phyloP scores from a whole-genome alignment of 2,329 filamentous ascomycete species.

The Cladorrhinum sp. region DNA sequence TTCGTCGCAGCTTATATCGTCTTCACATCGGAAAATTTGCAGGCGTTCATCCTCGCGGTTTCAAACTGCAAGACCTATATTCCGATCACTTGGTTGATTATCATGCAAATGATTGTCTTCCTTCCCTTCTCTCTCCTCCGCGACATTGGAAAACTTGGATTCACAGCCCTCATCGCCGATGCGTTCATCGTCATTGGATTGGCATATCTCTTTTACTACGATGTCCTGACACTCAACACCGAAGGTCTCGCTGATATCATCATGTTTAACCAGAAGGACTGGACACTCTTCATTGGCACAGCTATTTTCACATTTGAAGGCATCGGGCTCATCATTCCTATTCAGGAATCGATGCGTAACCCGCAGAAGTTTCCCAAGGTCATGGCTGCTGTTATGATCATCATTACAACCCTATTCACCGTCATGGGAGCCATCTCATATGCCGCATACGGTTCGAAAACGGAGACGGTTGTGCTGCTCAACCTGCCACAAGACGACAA shows the following conservation, averaged over 20 bases:
- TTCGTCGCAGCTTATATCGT: conserved; percentile 96
- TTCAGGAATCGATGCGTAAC: conserved; percentile 94
- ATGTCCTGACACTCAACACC: conserved; percentile 75
- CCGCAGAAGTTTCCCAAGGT: conserved; percentile 88
- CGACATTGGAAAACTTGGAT: conserved; percentile 95
- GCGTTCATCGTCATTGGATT: conserved; percentile 91
- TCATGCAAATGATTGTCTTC: conserved; percentile 95
- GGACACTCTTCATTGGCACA: conserved; percentile 97
- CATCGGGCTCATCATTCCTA: conserved; percentile 94
- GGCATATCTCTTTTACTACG: conserved; percentile 93
- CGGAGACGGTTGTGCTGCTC: conserved; percentile 92
- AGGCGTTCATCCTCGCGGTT: conserved; percentile 91
- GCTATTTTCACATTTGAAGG: conserved; percentile 99
- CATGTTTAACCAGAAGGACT: conserved; percentile 84
- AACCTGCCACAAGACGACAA: conserved; percentile 96
- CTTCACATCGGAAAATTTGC: conserved; percentile 92
- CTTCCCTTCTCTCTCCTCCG: conserved; percentile 88
- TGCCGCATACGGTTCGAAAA: conserved; percentile 90
- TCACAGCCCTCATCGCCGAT: conserved; percentile 90
- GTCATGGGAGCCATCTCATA: conserved; percentile 92
- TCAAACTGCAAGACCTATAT: conserved; percentile 82
- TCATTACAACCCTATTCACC: conserved; percentile 88
- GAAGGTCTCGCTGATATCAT: conserved; percentile 82
- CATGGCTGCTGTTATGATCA: conserved; percentile 85
- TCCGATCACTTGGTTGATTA: conserved; percentile 82